These are phyloP conservation scores for Geotrichum phurueaensis DNA, from an alignment of 1,139 yeast species.

Conservation along the genomic window DNA sequence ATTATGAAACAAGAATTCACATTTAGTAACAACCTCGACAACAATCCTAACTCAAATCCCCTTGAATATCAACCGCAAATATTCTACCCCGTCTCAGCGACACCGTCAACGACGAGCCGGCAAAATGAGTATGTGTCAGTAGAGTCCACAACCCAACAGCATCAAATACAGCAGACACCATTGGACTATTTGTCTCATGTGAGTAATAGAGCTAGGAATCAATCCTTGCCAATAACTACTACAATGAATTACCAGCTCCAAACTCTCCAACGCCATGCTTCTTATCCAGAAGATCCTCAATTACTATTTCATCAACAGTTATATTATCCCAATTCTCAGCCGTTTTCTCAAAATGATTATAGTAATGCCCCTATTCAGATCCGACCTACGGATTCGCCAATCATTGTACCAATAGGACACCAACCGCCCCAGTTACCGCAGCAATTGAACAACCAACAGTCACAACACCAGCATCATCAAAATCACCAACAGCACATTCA, in stretches of 20 bases:
- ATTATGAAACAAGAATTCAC: neutral
- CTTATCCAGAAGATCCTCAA: neutral
- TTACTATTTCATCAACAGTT: neutral
- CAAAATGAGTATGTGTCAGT: neutral
- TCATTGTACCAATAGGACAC: neutral
- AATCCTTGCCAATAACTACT: neutral
- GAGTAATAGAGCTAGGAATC: neutral
- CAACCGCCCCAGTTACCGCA: constrained; percentile 2
- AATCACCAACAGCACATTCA: neutral
- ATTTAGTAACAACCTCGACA: neutral
- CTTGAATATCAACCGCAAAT: neutral
- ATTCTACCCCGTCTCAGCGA: neutral
- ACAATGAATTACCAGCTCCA: neutral
- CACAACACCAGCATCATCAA: constrained; percentile 2
- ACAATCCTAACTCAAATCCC: neutral
- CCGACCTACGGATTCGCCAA: neutral
- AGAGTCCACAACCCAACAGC: neutral
- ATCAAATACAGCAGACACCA: neutral
- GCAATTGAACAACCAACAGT: constrained; percentile 2
- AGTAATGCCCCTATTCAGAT: neutral
- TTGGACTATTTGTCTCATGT: neutral
- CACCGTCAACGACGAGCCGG: neutral
- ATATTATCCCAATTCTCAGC: neutral
- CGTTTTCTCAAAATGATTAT: neutral
- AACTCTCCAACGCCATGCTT: neutral